Conservation (phyloP, 371 early-diverging fungal genomes). For the Blastocladiella emersonii region DNA sequence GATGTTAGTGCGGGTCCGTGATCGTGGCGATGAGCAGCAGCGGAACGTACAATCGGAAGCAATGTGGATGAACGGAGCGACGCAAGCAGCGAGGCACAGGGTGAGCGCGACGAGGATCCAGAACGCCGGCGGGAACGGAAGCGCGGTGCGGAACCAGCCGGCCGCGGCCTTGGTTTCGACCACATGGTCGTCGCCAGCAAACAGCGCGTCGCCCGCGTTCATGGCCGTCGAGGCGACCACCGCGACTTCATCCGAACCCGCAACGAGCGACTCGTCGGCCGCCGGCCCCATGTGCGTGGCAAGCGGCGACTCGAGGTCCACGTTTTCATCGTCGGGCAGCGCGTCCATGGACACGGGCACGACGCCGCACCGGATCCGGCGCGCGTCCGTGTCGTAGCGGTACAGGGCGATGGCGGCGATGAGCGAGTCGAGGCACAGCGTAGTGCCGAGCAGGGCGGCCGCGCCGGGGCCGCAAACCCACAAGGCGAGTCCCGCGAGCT, state of each 20-base stretch:
- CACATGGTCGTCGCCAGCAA: no score
- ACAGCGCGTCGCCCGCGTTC: no score
- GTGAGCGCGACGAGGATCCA: conserved; percentile 20
- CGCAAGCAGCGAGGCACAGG: conserved; percentile 8
- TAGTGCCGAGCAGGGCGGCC: conserved; percentile 34
- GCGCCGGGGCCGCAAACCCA: conserved; percentile 8
- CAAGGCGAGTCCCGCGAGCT: conserved; percentile 7
- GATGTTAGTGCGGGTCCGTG: neutral
- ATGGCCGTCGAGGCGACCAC: no score
- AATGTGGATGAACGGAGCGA: conserved; percentile 25
- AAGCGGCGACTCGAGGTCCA: no score
- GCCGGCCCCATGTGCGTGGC: no score
- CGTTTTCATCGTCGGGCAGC: neutral
- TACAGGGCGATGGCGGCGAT: conserved; percentile 14
- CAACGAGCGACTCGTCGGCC: no score
- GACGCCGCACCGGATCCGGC: conserved; percentile 10
- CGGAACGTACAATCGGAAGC: conserved; percentile 22
- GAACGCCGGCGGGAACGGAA: no score
- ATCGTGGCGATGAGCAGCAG: neutral
- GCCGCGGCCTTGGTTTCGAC: no score
- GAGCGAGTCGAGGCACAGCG: conserved; percentile 22
- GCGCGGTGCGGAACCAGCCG: no score
- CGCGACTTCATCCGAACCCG: no score
- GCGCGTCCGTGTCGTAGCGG: conserved; percentile 14
- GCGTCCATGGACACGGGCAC: neutral